Base-by-base conservation (phyloP, 2,329 filamentous ascomycete species). In the Cladosporium sp. region DNA sequence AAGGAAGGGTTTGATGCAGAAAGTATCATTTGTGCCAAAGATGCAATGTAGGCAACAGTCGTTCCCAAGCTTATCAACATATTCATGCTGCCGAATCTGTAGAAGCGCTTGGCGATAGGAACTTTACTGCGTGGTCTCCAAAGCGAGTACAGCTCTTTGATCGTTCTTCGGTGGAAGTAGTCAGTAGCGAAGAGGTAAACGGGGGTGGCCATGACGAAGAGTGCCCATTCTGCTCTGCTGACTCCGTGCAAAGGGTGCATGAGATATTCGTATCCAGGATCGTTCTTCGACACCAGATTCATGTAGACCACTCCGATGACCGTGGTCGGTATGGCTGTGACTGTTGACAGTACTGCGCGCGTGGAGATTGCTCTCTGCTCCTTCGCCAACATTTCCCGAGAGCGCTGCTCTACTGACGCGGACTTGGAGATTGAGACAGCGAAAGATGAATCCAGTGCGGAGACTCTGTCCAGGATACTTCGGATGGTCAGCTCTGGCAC, bases 71-170 rank as follows among this genome's bases (percentile, higher is more conserved):
- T 95, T 79, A 97, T 93, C 67, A 97, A 85, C 81, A 96, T 90
- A 75, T 96, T 96, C 93, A 97, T 97, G 80, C 93, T 97, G 10
- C 93, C 93, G 74, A 97, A 97, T n/a, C 91, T 88, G 77, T 93
- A 92, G 74, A 97, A 93, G 15, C 93, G 85, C 71, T 90, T 86
- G 18, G 91, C 72, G 4, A 96, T 76, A 0, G 92, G 91, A 0
- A 89, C 89, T 44, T 85, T 87, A 75, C 92, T 96, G 32, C 88
- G 86, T 2, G 82, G 87, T 26, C 90, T 85, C 93, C 93, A 97
- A 69, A 97, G 82, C 0, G 88, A 84, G 68, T 84, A 83, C 14
- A 97, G 80, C 73, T 97, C 93, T 75, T 93, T 95, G 70, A 93
- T 76, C 0, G 92, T 91, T 49, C 91, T 86, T 14, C 84, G 78